phyloP scores from a whole-genome alignment of 768 basidiomycete species.

The Lactarius sp. region DNA sequence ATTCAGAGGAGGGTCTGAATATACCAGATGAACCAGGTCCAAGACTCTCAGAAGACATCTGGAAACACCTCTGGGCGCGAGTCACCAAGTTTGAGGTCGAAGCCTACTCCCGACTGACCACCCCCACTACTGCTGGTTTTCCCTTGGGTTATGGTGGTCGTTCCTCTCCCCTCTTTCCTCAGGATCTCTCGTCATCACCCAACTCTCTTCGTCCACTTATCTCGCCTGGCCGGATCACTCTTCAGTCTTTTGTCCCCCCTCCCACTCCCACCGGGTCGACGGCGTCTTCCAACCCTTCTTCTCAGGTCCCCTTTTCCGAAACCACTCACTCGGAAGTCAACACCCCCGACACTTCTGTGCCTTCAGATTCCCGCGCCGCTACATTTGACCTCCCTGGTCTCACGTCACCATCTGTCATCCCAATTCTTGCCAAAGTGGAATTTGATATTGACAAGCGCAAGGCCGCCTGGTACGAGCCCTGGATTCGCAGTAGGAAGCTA shows the following conservation, averaged over 20 bases:
- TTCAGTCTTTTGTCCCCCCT: constrained; percentile 34
- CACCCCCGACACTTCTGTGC: constrained; percentile 31
- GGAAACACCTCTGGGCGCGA: constrained; percentile 81
- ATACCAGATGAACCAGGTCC: constrained; percentile 59
- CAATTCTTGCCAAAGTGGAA: constrained; percentile 89
- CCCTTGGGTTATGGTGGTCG: constrained; percentile 27
- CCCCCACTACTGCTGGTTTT: constrained; percentile 45
- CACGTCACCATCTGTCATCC: constrained; percentile 58
- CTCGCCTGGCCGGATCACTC: constrained; percentile 31
- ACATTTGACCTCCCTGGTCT: constrained; percentile 65
- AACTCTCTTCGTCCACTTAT: constrained; percentile 42
- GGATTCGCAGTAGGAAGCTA: constrained; percentile 60
- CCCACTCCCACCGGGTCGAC: constrained; percentile 43
- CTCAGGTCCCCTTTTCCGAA: constrained; percentile 30
- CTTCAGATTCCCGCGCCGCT: constrained; percentile 38
- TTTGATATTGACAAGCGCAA: constrained; percentile 84
- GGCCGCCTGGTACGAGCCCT: constrained; percentile 84
- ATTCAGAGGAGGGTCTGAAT: constrained; percentile 22
- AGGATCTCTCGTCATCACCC: constrained; percentile 27
- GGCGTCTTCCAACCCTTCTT: constrained; percentile 45
- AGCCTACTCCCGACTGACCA: constrained; percentile 35
- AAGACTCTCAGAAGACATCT: constrained; percentile 79
- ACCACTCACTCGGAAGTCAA: constrained; percentile 26
- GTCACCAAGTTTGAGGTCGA: constrained; percentile 58
- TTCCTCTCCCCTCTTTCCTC: constrained; percentile 17